Conservation (phyloP, 257 asterid species). For the Buddleja alternifolia region DNA sequence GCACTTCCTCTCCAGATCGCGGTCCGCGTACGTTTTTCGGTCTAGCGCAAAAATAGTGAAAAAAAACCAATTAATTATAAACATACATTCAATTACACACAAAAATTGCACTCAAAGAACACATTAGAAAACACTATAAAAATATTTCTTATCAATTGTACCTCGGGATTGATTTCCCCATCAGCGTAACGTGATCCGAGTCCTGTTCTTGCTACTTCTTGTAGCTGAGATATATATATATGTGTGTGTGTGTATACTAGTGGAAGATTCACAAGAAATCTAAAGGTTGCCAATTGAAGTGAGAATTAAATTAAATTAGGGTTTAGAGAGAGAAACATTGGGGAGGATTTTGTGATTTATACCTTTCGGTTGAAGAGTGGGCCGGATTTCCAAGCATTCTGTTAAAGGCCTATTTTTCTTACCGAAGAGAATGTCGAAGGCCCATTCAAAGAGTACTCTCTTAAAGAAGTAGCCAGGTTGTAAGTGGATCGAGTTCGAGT, state of each 20-base stretch:
- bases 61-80: not conserved
- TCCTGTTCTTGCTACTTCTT: not conserved
- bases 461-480: no score
- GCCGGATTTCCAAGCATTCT: not conserved
- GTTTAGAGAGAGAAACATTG: slow-evolving; percentile 4
- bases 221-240: not conserved
- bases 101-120: not conserved
- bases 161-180: slow-evolving; percentile 56
- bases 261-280: not conserved
- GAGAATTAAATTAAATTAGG: slow-evolving; percentile 20
- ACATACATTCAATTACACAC: not conserved
- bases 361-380: not conserved
- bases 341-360: no score
- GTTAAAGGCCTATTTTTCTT: not conserved
- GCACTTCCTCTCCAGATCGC: slow-evolving; percentile 71
- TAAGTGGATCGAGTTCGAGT: no score
- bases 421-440: no score
- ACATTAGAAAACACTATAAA: no score
- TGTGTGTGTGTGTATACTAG: no score
- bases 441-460: no score
- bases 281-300: not conserved
- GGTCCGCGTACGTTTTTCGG: slow-evolving; percentile 47
- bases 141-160: slow-evolving; percentile 10
- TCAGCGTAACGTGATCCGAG: slow-evolving; percentile 4
- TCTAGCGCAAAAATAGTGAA: slow-evolving; percentile 45